A percentile compares a stretch with the other conserved stretches of the same genome.
These are phyloP conservation scores for Tricholoma bakamatsutake DNA, from an alignment of 768 basidiomycete species.

Conservation along the genomic window DNA sequence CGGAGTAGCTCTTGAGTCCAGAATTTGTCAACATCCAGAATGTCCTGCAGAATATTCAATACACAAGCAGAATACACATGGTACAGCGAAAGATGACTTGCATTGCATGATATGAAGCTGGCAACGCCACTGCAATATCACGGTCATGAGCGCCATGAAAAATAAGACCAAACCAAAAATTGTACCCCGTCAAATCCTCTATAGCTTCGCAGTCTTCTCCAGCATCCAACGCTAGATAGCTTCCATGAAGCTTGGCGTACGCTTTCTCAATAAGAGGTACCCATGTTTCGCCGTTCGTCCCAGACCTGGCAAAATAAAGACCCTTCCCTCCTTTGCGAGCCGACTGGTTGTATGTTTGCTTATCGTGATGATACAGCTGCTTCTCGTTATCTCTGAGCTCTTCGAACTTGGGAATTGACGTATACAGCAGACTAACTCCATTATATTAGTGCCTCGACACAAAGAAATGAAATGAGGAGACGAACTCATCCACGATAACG, in stretches of 20 bases:
- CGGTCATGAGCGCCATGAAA: background rate
- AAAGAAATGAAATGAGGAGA: constrained; percentile 16
- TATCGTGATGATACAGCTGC: constrained; percentile 44
- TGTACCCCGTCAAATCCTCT: constrained; percentile 54
- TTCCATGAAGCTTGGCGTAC: constrained; percentile 51
- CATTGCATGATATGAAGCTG: constrained; percentile 21
- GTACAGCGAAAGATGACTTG: constrained; percentile 1
- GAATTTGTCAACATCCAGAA: constrained; percentile 42
- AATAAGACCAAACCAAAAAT: background rate
- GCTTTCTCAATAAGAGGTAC: constrained; percentile 55
- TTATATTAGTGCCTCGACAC: background rate
- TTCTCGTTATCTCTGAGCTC: constrained; percentile 34
- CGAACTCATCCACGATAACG: constrained; percentile 54
- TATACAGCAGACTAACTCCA: constrained; percentile 37
- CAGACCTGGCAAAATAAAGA: constrained; percentile 45
- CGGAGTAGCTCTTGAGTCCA: constrained; percentile 43
- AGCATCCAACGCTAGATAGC: constrained; percentile 36
- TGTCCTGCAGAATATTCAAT: constrained; percentile 28
- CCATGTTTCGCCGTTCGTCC: constrained; percentile 48
- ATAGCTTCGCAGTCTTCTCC: constrained; percentile 45
- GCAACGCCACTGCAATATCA: constrained; percentile 16
- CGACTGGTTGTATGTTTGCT: constrained; percentile 36
- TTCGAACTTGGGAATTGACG: constrained; percentile 45
- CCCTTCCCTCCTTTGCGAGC: constrained; percentile 42
- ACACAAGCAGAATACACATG: background rate